Percentiles rank a stretch among this genome's conserved stretches.
These are phyloP conservation scores for Fusarium avenaceum DNA, from an alignment of 2,329 filamentous ascomycete species.

Conservation along the genomic window DNA sequence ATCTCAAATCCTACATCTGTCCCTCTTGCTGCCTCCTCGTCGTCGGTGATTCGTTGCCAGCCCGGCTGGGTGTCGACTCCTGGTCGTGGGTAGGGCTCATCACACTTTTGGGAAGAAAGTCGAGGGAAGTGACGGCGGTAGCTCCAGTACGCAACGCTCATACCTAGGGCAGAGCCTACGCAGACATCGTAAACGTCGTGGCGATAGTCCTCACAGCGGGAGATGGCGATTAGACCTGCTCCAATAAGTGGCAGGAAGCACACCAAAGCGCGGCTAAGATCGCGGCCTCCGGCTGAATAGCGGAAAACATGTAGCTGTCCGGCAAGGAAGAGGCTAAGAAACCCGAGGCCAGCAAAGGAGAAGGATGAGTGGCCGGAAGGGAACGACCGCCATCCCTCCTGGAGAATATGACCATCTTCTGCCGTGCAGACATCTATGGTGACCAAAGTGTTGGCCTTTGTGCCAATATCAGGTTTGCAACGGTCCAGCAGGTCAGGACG, in stretches of 20 bases:
- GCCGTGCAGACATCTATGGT: slow-evolving; percentile 80
- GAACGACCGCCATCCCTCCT: slow-evolving; percentile 88
- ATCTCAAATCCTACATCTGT: slow-evolving; percentile 58
- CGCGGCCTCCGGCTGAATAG: slow-evolving; percentile 59
- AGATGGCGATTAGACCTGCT: slow-evolving; percentile 77
- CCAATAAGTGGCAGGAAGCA: slow-evolving; percentile 71
- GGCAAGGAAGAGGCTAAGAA: slow-evolving; percentile 77
- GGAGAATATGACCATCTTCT: slow-evolving; percentile 74
- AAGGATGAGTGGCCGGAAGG: slow-evolving; percentile 86
- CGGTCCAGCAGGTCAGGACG: slow-evolving; percentile 75
- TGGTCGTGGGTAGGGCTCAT: slow-evolving; percentile 69
- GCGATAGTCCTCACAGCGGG: slow-evolving; percentile 76
- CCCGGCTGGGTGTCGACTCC: slow-evolving; percentile 52
- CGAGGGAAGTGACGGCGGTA: slow-evolving; percentile 75
- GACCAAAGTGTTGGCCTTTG: slow-evolving; percentile 66
- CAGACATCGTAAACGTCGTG: slow-evolving; percentile 80
- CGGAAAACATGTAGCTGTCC: slow-evolving; percentile 74
- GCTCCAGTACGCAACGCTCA: slow-evolving; percentile 72
- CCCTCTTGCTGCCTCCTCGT: slow-evolving; percentile 61
- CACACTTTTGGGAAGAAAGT: slow-evolving; percentile 65
- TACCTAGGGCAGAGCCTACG: slow-evolving; percentile 71
- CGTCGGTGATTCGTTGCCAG: slow-evolving; percentile 65
- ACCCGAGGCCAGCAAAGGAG: slow-evolving; percentile 83
- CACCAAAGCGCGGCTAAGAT: slow-evolving; percentile 68
- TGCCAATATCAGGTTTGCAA: slow-evolving; percentile 75